Evolutionary conservation across 371 early-diverging fungal species (phyloP).

Genomic region (Nosema muscidifuracis): DNA sequence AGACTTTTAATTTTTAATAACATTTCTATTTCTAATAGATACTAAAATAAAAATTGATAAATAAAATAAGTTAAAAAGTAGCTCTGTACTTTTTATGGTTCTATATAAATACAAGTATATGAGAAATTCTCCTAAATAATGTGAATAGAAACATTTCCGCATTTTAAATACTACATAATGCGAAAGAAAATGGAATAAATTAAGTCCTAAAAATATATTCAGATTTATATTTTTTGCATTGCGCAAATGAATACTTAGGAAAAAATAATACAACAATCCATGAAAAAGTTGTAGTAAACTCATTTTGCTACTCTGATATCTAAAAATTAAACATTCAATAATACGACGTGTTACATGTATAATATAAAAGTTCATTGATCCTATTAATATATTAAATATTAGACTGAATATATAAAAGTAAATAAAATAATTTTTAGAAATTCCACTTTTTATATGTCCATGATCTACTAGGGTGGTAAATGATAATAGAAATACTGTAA

Average conservation of each 20-base stretch:
- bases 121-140: slow-evolving; percentile 35
- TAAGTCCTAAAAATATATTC: slow-evolving; percentile 21
- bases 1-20: too few species aligned
- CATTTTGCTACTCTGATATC: slow-evolving; percentile 25
- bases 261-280: slow-evolving; percentile 28
- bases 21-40: slow-evolving; percentile 12
- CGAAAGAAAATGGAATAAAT: slow-evolving; percentile 12
- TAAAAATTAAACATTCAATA: slow-evolving; percentile 27
- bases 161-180: slow-evolving; percentile 28
- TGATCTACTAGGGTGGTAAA: background rate
- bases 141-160: slow-evolving; percentile 7
- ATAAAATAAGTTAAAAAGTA: slow-evolving; percentile 27
- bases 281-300: slow-evolving; percentile 29
- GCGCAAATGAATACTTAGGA: slow-evolving; percentile 11
- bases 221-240: background rate
- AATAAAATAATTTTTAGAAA: slow-evolving; percentile 32
- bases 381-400: background rate
- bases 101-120: slow-evolving; percentile 24
- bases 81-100: background rate
- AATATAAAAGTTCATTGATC: slow-evolving; percentile 8
- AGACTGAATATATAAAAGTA: slow-evolving; percentile 27
- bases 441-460: slow-evolving; percentile 8
- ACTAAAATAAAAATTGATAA: slow-evolving; percentile 23
- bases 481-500: background rate
- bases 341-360: slow-evolving; percentile 14